A percentile compares a stretch with the other conserved stretches of the same genome.
Conservation (phyloP, 208 protist genomes). For the Leishmania martiniquensis region DNA sequence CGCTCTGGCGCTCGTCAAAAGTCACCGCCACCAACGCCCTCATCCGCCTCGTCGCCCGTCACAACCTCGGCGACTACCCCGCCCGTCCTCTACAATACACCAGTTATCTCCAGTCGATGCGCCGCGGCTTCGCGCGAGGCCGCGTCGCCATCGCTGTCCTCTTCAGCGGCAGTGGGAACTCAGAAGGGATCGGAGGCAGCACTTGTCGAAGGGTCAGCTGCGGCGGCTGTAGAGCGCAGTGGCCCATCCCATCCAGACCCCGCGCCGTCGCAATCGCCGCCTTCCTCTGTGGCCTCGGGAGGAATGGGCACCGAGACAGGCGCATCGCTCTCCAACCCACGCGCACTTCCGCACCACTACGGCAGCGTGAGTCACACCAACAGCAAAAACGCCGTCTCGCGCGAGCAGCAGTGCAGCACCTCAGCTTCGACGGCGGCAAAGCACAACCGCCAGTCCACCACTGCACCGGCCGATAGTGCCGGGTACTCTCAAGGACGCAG, state of each 20-base stretch:
- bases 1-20: background rate
- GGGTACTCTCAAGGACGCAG: background rate
- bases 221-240: background rate
- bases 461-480: background rate
- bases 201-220: background rate
- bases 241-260: background rate
- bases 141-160: background rate
- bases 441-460: background rate
- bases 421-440: background rate
- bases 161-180: background rate
- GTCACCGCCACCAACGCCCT: background rate
- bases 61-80: background rate
- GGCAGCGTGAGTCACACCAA: background rate
- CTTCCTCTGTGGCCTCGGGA: background rate
- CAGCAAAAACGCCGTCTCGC: background rate
- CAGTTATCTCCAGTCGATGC: background rate
- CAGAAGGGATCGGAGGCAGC: background rate
- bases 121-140: background rate
- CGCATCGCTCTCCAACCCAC: background rate
- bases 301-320: background rate
- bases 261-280: background rate
- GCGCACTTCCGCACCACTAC: background rate
- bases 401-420: background rate
- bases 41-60: background rate
- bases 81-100: constrained; percentile 1